A percentile compares a stretch with the other conserved stretches of the same genome.
Conservation (phyloP, 768 basidiomycete genomes). For the Kwoniella shandongensis region DNA sequence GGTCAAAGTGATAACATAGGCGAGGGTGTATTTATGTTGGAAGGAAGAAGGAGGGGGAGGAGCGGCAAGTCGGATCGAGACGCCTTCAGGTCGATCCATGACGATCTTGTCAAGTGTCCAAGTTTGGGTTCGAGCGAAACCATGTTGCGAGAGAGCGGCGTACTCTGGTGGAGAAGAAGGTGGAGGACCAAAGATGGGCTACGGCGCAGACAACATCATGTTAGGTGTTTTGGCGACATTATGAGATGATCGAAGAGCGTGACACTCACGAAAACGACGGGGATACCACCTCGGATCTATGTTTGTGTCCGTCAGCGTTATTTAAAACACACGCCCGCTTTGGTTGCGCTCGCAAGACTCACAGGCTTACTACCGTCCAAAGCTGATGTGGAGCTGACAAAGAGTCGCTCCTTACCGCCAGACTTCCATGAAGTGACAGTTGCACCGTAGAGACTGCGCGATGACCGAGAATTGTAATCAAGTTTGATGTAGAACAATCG, state of each 20-base stretch:
- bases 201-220: constrained; percentile 52
- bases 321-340: constrained; percentile 1
- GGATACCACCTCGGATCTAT: constrained; percentile 56
- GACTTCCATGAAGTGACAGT: constrained; percentile 82
- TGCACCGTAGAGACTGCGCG: constrained; percentile 67
- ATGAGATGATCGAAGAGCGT: too few relatives aligned
- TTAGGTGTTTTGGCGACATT: too few relatives aligned
- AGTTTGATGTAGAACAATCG: neutral
- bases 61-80: constrained; percentile 74
- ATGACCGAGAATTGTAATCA: neutral
- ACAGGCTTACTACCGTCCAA: constrained; percentile 79
- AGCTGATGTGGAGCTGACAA: constrained; percentile 74
- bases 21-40: constrained; percentile 67
- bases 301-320: neutral
- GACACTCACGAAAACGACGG: constrained; percentile 62
- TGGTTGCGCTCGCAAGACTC: constrained; percentile 46
- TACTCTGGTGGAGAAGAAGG: constrained; percentile 59
- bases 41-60: constrained; percentile 66
- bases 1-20: constrained; percentile 76
- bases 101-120: constrained; percentile 71
- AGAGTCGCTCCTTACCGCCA: constrained; percentile 66
- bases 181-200: constrained; percentile 79
- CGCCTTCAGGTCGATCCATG: constrained; percentile 67
- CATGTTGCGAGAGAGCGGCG: constrained; percentile 78
- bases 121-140: constrained; percentile 75